Evolutionary conservation across 2,329 filamentous ascomycete species (phyloP).

Genomic region (Diaporthe sp.): DNA sequence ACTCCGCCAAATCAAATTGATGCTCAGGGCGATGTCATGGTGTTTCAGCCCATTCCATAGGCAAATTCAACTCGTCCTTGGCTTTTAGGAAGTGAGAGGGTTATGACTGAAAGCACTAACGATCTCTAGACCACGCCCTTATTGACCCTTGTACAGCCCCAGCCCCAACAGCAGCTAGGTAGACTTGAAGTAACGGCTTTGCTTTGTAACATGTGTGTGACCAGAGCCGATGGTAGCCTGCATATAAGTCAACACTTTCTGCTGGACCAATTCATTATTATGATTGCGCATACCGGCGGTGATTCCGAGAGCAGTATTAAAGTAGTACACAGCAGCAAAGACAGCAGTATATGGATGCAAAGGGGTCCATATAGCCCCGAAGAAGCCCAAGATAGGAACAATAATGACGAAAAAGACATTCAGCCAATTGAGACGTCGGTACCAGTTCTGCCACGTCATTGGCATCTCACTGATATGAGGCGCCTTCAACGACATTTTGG

Average conservation of each 20-base stretch:
- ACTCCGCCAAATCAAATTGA: slow-evolving; percentile 28
- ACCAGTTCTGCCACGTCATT: slow-evolving; percentile 85
- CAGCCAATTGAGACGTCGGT: slow-evolving; percentile 94
- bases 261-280: too few relatives aligned
- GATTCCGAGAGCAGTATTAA: slow-evolving; percentile 83
- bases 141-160: slow-evolving; percentile 88
- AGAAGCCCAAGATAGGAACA: slow-evolving; percentile 77
- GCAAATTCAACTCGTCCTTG: background rate
- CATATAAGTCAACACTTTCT: background rate
- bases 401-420: slow-evolving; percentile 85
- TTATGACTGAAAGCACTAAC: background rate
- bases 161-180: slow-evolving; percentile 83
- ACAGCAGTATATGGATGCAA: slow-evolving; percentile 76
- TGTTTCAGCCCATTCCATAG: too few relatives aligned
- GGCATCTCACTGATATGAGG: slow-evolving; percentile 86
- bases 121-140: slow-evolving; percentile 85
- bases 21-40: background rate
- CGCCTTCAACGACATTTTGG: slow-evolving; percentile 63
- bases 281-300: slow-evolving; percentile 59
- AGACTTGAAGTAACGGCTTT: slow-evolving; percentile 79
- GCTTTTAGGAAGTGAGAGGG: background rate
- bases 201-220: slow-evolving; percentile 88
- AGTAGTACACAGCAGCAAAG: slow-evolving; percentile 83
- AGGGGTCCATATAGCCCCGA: slow-evolving; percentile 83
- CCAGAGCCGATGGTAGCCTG: slow-evolving; percentile 85